Evolutionary conservation across 768 basidiomycete genomes (phyloP).

Genomic region (Amanita exitialis): DNA sequence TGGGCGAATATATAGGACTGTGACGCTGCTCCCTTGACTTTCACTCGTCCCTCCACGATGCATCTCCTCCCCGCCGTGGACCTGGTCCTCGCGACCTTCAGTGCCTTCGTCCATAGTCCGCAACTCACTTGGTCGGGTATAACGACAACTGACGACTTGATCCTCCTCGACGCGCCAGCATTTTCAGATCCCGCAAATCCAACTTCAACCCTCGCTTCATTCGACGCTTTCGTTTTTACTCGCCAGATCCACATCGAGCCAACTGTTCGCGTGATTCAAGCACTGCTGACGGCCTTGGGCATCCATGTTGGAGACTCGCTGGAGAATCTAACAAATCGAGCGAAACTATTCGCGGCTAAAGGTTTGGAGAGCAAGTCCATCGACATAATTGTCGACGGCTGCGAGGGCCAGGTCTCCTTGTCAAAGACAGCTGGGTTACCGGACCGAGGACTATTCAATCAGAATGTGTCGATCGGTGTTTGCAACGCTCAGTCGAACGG

Average conservation of each 20-base stretch:
- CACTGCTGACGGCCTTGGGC: conserved; percentile 17
- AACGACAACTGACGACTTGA: conserved; percentile 17
- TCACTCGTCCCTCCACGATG: no score
- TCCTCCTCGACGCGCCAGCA: conserved; percentile 30
- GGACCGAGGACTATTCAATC: conserved; percentile 24
- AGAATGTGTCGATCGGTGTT: conserved; percentile 21
- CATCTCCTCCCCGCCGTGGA: neutral
- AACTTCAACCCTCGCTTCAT: conserved; percentile 18
- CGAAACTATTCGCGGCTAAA: conserved; percentile 23
- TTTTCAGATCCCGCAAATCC: conserved; percentile 25
- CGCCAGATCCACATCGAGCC: conserved; percentile 17
- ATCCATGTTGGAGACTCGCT: conserved; percentile 21
- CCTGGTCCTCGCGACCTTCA: neutral
- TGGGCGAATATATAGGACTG: no score
- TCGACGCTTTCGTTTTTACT: conserved; percentile 27
- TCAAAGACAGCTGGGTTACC: conserved; percentile 18
- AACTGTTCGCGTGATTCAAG: conserved; percentile 13
- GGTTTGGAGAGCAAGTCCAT: conserved; percentile 23
- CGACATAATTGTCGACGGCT: conserved; percentile 21
- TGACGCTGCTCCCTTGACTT: no score
- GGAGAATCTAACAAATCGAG: conserved; percentile 17
- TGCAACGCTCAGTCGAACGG: conserved; percentile 12
- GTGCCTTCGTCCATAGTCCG: neutral
- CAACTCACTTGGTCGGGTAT: neutral
- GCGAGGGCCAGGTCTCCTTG: conserved; percentile 15